These are phyloP conservation scores for Rhizopus sp. DNA, from an alignment of 371 early-diverging fungal genomes.

Conservation along the genomic window DNA sequence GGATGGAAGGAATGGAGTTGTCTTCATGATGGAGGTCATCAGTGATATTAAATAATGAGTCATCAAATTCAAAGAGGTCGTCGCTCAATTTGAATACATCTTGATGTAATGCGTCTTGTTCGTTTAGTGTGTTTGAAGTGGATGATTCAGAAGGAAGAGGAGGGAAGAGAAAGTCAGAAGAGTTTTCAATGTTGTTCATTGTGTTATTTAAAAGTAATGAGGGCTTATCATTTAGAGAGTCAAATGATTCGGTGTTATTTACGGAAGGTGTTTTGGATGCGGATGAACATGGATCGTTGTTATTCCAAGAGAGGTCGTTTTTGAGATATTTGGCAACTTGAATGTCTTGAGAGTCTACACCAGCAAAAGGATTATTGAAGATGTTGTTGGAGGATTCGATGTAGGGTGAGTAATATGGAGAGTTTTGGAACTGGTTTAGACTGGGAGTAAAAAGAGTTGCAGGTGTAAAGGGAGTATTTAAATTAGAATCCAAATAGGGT, in stretches of 20 bases:
- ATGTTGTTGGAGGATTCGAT: conserved; percentile 10
- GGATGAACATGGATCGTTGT: too few species aligned
- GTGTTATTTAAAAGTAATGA: conserved; percentile 18
- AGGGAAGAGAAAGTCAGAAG: conserved; percentile 37
- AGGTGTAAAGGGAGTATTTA: conserved; percentile 9
- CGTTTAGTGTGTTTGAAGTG: conserved; percentile 4
- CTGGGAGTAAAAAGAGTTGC: conserved; percentile 3
- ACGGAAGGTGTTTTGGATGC: conserved; percentile 3
- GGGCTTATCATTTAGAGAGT: background rate
- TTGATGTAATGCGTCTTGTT: background rate
- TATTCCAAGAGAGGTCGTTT: conserved; percentile 16
- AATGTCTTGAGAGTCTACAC: conserved; percentile 22
- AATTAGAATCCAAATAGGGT: background rate
- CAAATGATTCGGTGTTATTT: conserved; percentile 6
- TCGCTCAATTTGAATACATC: conserved; percentile 1
- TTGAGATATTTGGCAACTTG: conserved; percentile 32
- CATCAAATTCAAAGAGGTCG: conserved; percentile 5
- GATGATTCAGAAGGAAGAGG: conserved; percentile 31
- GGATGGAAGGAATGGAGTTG: background rate
- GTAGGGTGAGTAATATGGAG: conserved; percentile 28
- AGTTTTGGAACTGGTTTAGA: conserved; percentile 16
- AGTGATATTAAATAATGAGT: conserved; percentile 1
- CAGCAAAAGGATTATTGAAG: background rate
- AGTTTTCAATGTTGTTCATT: conserved; percentile 9
- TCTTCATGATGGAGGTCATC: background rate